Evolutionary conservation across 352 stramenopile genomes (phyloP).

Genomic region (Discostella stelligera): DNA sequence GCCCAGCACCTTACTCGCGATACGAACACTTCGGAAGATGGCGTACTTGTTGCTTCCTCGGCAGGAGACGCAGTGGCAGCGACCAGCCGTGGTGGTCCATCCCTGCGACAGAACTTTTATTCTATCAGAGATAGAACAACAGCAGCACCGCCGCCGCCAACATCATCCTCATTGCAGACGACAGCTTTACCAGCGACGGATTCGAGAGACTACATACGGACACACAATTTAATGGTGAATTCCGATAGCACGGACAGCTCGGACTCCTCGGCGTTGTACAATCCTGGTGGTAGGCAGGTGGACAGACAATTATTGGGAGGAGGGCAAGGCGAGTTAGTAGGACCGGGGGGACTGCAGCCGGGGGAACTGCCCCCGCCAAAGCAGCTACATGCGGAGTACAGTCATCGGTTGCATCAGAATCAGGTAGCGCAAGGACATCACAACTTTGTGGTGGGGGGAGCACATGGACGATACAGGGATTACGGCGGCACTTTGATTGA

Average conservation of each 20-base stretch:
- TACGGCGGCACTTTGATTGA: slow-evolving; percentile 57
- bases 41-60: background rate
- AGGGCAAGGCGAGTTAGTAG: background rate
- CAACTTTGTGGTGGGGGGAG: slow-evolving; percentile 33
- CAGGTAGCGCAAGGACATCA: slow-evolving; percentile 30
- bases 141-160: background rate
- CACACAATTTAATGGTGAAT: slow-evolving; percentile 7
- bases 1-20: background rate
- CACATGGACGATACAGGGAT: slow-evolving; percentile 42
- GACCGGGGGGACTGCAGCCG: slow-evolving; percentile 3
- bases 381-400: slow-evolving; percentile 36
- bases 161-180: background rate
- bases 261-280: background rate
- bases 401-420: slow-evolving; percentile 30
- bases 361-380: slow-evolving; percentile 9
- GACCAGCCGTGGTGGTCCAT: slow-evolving; percentile 10
- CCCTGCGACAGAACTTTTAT: slow-evolving; percentile 45
- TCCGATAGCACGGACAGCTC: slow-evolving; percentile 22
- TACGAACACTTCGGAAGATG: background rate
- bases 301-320: slow-evolving; percentile 2
- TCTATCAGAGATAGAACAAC: slow-evolving; percentile 22
- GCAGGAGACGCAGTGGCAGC: background rate
- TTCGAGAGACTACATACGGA: slow-evolving; percentile 23
- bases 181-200: slow-evolving; percentile 11
- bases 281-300: background rate